Base-by-base conservation (phyloP, 2,329 filamentous ascomycete species). In the Fusarium sp. region DNA sequence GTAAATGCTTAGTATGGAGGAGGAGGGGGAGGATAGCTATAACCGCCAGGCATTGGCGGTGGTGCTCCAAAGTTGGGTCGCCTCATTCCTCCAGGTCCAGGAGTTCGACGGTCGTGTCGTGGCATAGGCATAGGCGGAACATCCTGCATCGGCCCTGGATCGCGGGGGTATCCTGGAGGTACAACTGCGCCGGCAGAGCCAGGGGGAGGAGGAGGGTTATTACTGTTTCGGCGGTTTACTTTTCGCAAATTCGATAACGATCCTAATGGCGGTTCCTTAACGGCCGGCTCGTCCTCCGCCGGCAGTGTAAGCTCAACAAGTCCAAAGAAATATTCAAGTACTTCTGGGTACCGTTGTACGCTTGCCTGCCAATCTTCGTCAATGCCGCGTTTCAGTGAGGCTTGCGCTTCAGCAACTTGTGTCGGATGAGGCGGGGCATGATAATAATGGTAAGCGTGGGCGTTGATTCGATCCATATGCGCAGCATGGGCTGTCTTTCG, bases 261-360 rank as follows among this genome's bases (percentile, higher is more conserved):
- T 70, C 84, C 86, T 65, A 90, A 77, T 5, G 88, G 88, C 33
- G 88, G 88, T 59, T 89, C 85, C 71, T 85, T 86, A 36, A 91
- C 86, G 16, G 81, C 80, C 3, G 84, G 78, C 40, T 90, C 88
- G 55, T 88, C 83, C 59, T 93, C 89, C 40, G 80, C 80, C 1
- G 92, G 91, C 6, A 92, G 79, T 23, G 83, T 86, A 61, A 93
- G 77, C 56, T 89, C 86, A 36, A 94, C 89, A 37, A 94, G 82
- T 62, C 87, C 84, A 79, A 91, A 94, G 76, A 91, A 94, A 79
- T 94, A 93, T 78, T 93, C 90, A 56, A 95, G 82, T n/a, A 94
- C 89, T 76, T 94, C 91, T 6, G 92, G 92, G 72, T 94, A 95
- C 56, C 89, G 86, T 72, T 92, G 87, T 38, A 94, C 91, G 47